Evolutionary conservation across 2,329 filamentous ascomycete genomes (phyloP), one percentile per base, ranked within the genome.

Genomic region (Lasiodiplodia hormozganensis): DNA sequence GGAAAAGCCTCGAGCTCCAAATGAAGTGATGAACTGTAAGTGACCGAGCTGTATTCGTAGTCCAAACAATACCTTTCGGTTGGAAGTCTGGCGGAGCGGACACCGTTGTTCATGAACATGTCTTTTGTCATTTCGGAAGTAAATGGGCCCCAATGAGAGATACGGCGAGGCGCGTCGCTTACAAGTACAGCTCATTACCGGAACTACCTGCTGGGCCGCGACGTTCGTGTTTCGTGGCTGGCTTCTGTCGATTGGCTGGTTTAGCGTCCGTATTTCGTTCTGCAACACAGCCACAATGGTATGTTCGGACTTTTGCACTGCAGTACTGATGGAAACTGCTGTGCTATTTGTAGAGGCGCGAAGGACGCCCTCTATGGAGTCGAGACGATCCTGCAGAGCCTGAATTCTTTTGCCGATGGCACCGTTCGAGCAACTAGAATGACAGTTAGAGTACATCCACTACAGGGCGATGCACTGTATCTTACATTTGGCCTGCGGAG

Each of bases 391-490:
- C 7, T 43, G 40, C 16, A 43, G 3, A 18, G 7, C 14, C 6
- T n/a, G 40, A 2, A 43, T 8, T 8, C 8, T 8, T 43, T 6
- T 18, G 6, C 18, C n/a, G 5, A 43, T n/a, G 40, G 16, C 7
- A 8, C 1, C 8, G 40, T n/a, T 18, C 8, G 40, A 18, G 1
- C 16, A 4, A 7, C 40, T 43, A 2, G 40, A 8, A 3, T 8
- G 3, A 43, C 3, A 8, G 2, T 43, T 16, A 43, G 40, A 43
- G 18, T 5, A 34, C 31, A 34, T 34, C 8, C 8, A 34, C n/a
- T n/a, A 1, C 18, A 18, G 3, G 6, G 2, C 0, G 7, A 43
- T 16, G 18, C 5, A 18, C 0, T 0, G 40, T 18, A 1, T 18
- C 40, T 8, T 43, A 43, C 40, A 43, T 0, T 5, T 43, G 40